Evolutionary conservation across 352 stramenopile genomes (phyloP).

Genomic region (Globisporangium barbulae): DNA sequence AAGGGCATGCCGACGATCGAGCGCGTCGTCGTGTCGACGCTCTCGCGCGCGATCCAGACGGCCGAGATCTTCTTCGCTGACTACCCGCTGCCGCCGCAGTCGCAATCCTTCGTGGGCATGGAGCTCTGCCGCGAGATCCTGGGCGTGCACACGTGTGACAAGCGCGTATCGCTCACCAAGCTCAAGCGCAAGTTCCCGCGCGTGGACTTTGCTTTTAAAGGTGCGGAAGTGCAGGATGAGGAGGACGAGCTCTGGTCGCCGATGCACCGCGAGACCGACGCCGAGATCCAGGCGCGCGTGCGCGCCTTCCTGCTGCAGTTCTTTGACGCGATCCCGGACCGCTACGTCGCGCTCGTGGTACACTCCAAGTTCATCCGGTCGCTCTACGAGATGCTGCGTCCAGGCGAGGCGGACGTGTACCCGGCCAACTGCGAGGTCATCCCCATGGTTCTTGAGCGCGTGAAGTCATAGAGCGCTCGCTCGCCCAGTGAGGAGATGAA

Average conservation of each 20-base stretch:
- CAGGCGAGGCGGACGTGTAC: constrained; percentile 27
- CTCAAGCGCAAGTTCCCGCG: constrained; percentile 49
- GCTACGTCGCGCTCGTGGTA: constrained; percentile 51
- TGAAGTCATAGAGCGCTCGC: not conserved
- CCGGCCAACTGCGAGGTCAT: constrained; percentile 49
- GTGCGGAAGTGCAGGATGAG: constrained; percentile 42
- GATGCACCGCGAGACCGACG: constrained; percentile 57
- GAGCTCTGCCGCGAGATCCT: constrained; percentile 65
- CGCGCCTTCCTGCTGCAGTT: constrained; percentile 32
- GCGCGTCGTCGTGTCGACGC: constrained; percentile 62
- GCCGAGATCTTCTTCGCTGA: constrained; percentile 57
- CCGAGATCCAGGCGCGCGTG: constrained; percentile 49
- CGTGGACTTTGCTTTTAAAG: constrained; percentile 43
- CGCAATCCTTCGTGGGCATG: constrained; percentile 39
- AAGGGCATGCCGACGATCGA: constrained; percentile 59
- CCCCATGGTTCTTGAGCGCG: constrained; percentile 34
- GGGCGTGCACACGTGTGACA: constrained; percentile 67
- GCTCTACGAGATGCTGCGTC: constrained; percentile 43
- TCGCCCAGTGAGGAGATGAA: not conserved
- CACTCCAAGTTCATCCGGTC: constrained; percentile 74
- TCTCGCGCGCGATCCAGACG: constrained; percentile 69
- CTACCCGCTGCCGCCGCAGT: constrained; percentile 24
- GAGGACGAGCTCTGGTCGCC: constrained; percentile 54
- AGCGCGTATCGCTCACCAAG: constrained; percentile 39
- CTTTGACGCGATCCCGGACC: constrained; percentile 49